Percentiles rank a stretch among this genome's conserved stretches.
Evolutionary conservation across 768 basidiomycete genomes (phyloP).

Genomic region (Pleurotus djamor): DNA sequence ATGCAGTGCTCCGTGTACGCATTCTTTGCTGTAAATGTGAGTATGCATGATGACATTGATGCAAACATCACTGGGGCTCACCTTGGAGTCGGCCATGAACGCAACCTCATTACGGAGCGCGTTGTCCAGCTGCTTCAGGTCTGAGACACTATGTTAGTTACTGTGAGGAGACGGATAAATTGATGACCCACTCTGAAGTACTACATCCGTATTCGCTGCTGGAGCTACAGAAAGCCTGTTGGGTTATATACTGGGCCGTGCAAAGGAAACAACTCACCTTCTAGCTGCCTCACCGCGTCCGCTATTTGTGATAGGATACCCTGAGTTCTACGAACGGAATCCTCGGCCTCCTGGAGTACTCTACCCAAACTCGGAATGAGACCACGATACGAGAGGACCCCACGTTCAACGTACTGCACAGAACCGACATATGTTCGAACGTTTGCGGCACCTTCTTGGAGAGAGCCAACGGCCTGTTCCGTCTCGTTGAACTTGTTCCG

Average conservation of each 20-base stretch:
- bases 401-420: constrained; percentile 30
- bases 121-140: constrained; percentile 63
- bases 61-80: constrained; percentile 17
- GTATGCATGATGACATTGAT: constrained; percentile 7
- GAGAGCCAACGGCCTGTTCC: constrained; percentile 47
- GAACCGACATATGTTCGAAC: constrained; percentile 49
- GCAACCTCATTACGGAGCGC: constrained; percentile 60
- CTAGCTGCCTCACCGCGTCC: constrained; percentile 27
- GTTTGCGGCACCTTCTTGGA: constrained; percentile 58
- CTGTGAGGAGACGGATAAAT: background rate
- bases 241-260: background rate
- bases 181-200: constrained; percentile 46
- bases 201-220: constrained; percentile 32
- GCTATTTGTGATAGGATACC: constrained; percentile 58
- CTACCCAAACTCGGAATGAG: constrained; percentile 28
- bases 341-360: constrained; percentile 57
- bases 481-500: constrained; percentile 48
- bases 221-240: constrained; percentile 28
- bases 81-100: constrained; percentile 54
- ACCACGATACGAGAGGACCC: background rate
- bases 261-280: background rate
- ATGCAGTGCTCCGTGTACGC: constrained; percentile 69
- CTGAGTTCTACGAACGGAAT: constrained; percentile 52
- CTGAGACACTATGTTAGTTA: constrained; percentile 27
- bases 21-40: constrained; percentile 49